Base-by-base conservation (phyloP, 2,329 filamentous ascomycete species). In the Phialophora macrospora region DNA sequence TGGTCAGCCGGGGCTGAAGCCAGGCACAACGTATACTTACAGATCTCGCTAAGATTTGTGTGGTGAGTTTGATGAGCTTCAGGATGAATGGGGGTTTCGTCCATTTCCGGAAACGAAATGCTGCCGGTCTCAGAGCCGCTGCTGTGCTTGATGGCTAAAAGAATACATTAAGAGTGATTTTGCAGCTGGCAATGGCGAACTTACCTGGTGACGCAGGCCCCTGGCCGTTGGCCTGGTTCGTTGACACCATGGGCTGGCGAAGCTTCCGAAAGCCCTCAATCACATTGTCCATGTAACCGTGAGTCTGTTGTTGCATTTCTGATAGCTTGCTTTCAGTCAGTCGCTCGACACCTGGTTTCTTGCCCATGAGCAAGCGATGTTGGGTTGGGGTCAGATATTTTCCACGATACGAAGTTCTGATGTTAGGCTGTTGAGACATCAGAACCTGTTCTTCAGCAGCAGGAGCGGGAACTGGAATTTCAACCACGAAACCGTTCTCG, bases 281-380 rank as follows among this genome's bases (percentile, higher is more conserved):
- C n/a, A 66, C 61, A 12, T 58, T 62, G 24, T 70, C 60, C 58
- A 68, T 65, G 52, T 68, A 70, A 17, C 46, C 34, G n/a, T 55
- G 11, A 8, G 62, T 46, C 30, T 56, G 28, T 32, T 64, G 59
- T 22, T 24, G 38, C 22, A 65, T 28, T 28, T 62, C 30, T 7
- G 34, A 49, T 2, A 59, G 28, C 20, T 48, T 62, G 6, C 7
- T 17, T 24, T 32, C 26, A 8, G 51, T 62, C 7, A 44, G 44
- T 11, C 49, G 51, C 24, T 58, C 58, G 24, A 58, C 14, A 17
- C 52, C 38, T n/a, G 52, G n/a, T 22, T 34, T 48, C 55, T 48
- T 58, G 9, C 48, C 60, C 5, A 49, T 20, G 20, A 69, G 55
- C 22, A 67, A 49, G 38, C 46, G 58, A 41, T 60, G 46, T 20